A percentile compares a stretch with the other conserved stretches of the same genome.
phyloP scores from a whole-genome alignment of 139 green algal genomes.

The Chlamydomonas asymmetrica region DNA sequence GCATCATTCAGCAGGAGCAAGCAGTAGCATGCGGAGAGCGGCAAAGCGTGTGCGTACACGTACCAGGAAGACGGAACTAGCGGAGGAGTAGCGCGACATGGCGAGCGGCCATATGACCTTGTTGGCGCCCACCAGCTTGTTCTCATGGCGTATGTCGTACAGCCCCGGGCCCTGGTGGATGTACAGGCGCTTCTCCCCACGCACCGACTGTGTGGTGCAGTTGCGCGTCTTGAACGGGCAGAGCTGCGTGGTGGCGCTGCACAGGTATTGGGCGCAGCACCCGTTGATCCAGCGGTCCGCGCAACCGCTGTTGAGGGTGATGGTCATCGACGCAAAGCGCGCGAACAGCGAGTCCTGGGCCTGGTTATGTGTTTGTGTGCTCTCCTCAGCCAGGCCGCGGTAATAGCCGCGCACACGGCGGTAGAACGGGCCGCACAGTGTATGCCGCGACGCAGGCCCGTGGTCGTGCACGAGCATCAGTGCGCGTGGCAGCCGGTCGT shows the following conservation, averaged over 20 bases:
- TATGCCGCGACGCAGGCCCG: not conserved
- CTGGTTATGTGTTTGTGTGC: not conserved
- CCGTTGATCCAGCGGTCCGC: not conserved
- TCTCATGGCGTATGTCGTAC: slow-evolving; percentile 13
- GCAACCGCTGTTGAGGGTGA: not conserved
- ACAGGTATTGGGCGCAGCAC: not conserved
- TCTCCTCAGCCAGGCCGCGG: not conserved
- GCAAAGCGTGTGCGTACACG: too few relatives aligned
- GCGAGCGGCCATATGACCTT: too few relatives aligned
- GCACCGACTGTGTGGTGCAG: not conserved
- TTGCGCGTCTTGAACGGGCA: slow-evolving; percentile 4
- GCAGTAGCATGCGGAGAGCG: too few relatives aligned
- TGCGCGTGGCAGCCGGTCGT: not conserved
- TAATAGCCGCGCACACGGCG: slow-evolving; percentile 8
- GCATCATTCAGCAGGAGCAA: too few relatives aligned
- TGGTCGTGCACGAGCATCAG: slow-evolving; percentile 1
- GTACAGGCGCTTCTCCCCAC: too few relatives aligned
- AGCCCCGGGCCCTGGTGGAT: slow-evolving; percentile 2
- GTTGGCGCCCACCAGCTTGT: too few relatives aligned
- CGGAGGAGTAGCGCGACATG: too few relatives aligned
- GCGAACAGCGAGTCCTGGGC: not conserved
- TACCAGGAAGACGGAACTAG: too few relatives aligned
- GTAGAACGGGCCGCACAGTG: slow-evolving; percentile 4
- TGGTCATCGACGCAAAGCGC: not conserved
- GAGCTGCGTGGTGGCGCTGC: not conserved